Evolutionary conservation across 805 yeast species (phyloP).

Genomic region (Saccharomycopsis capsularis): DNA sequence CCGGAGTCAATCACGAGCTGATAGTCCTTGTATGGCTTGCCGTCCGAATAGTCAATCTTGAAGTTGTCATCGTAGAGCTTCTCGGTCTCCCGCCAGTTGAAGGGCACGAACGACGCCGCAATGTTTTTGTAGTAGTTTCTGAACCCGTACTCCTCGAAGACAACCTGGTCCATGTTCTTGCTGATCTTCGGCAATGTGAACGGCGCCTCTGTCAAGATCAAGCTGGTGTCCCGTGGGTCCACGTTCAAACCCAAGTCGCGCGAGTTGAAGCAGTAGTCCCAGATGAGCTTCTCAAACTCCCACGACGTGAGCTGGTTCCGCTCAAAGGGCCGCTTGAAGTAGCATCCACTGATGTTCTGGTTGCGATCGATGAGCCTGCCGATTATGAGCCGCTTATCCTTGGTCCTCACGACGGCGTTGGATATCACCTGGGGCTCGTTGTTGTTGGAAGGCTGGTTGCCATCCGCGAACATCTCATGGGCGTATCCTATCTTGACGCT

Average conservation of each 20-base stretch:
- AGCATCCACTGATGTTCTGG: slow-evolving; percentile 67
- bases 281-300: slow-evolving; percentile 81
- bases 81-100: slow-evolving; percentile 36
- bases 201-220: slow-evolving; percentile 75
- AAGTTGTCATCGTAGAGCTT: slow-evolving; percentile 24
- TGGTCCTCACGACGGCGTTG: slow-evolving; percentile 68
- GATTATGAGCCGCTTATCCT: slow-evolving; percentile 63
- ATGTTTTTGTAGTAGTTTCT: slow-evolving; percentile 61
- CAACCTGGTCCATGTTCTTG: slow-evolving; percentile 79
- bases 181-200: slow-evolving; percentile 76
- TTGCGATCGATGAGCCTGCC: slow-evolving; percentile 64
- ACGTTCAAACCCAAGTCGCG: slow-evolving; percentile 32
- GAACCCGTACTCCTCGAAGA: slow-evolving; percentile 91
- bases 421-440: slow-evolving; percentile 45
- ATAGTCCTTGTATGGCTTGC: slow-evolving; percentile 42
- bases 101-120: slow-evolving; percentile 55
- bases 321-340: slow-evolving; percentile 75
- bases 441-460: slow-evolving; percentile 10
- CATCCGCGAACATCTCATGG: slow-evolving; percentile 28
- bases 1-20: slow-evolving; percentile 84
- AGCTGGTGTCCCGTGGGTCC: slow-evolving; percentile 43
- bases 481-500: slow-evolving; percentile 61
- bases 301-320: slow-evolving; percentile 85
- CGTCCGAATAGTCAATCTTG: slow-evolving; percentile 25
- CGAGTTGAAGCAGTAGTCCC: slow-evolving; percentile 73